Percentiles rank a stretch among this genome's conserved stretches.
Evolutionary conservation across 2,329 filamentous ascomycete species (phyloP).

Genomic region (Colletotrichum liaoningense): DNA sequence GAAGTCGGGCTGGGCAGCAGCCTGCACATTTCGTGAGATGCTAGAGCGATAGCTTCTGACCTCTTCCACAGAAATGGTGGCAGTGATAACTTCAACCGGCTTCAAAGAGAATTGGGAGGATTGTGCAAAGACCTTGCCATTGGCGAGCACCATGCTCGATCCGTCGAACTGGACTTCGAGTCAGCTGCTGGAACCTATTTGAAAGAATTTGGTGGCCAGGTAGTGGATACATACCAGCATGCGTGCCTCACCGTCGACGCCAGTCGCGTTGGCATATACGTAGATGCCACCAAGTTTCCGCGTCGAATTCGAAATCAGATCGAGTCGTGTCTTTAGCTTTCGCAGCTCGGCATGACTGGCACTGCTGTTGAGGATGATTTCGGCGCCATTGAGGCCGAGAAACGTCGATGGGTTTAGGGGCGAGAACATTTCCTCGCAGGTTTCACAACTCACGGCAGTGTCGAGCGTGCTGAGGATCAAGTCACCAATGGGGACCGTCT

Average conservation of each 20-base stretch:
- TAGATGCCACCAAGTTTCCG: slow-evolving; percentile 71
- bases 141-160: slow-evolving; percentile 72
- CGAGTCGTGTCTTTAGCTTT: slow-evolving; percentile 73
- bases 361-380: slow-evolving; percentile 41
- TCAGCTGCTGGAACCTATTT: background rate
- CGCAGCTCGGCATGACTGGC: slow-evolving; percentile 62
- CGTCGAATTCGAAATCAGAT: slow-evolving; percentile 75
- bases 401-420: slow-evolving; percentile 44
- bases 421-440: slow-evolving; percentile 52
- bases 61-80: slow-evolving; percentile 77
- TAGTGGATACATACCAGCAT: slow-evolving; percentile 53
- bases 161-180: slow-evolving; percentile 62
- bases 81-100: slow-evolving; percentile 72
- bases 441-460: slow-evolving; percentile 48
- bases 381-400: background rate
- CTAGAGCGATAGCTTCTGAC: slow-evolving; percentile 71
- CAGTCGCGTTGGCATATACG: slow-evolving; percentile 51
- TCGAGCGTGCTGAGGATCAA: slow-evolving; percentile 51
- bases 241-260: slow-evolving; percentile 43
- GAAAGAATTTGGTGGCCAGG: background rate
- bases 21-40: slow-evolving; percentile 67
- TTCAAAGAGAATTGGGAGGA: slow-evolving; percentile 70
- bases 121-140: slow-evolving; percentile 62
- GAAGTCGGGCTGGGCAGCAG: slow-evolving; percentile 50
- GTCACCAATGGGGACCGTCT: slow-evolving; percentile 54